These are phyloP conservation scores for Melampsora americana DNA, from an alignment of 1,284 basidiomycete genomes.

Conservation along the genomic window DNA sequence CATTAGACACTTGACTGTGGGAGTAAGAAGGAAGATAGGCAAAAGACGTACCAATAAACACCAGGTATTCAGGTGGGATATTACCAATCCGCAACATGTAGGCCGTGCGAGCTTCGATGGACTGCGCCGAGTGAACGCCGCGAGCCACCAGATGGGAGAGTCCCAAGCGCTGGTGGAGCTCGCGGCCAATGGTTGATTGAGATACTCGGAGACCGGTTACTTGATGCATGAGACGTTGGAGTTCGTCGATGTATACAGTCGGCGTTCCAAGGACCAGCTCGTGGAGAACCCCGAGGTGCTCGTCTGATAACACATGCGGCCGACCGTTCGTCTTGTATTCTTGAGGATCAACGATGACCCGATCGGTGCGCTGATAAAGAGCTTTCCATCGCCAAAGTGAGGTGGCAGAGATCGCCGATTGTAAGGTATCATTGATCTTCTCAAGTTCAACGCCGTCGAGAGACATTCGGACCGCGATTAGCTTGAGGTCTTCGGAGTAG, in stretches of 20 bases:
- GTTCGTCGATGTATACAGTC: slow-evolving; percentile 5
- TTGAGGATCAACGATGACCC: slow-evolving; percentile 9
- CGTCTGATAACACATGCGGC: background rate
- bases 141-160: too few species aligned
- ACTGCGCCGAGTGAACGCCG: too few species aligned
- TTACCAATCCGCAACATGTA: background rate
- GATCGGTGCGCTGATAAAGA: background rate
- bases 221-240: background rate
- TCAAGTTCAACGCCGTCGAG: too few species aligned
- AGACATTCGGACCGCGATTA: too few species aligned
- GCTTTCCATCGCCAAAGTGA: background rate
- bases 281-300: background rate
- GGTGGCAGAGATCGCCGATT: too few species aligned
- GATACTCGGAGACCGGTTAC: too few species aligned
- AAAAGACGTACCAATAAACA: slow-evolving; percentile 10
- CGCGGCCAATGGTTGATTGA: too few species aligned
- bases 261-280: background rate
- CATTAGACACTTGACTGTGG: background rate
- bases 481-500: too few species aligned
- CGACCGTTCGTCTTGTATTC: slow-evolving; percentile 7
- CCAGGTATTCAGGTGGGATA: slow-evolving; percentile 1
- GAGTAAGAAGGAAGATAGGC: background rate
- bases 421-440: too few species aligned
- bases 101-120: too few species aligned
- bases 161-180: too few species aligned